Evolutionary conservation across 116 monocot species (phyloP).

Genomic region (Dioscorea cayenensis): DNA sequence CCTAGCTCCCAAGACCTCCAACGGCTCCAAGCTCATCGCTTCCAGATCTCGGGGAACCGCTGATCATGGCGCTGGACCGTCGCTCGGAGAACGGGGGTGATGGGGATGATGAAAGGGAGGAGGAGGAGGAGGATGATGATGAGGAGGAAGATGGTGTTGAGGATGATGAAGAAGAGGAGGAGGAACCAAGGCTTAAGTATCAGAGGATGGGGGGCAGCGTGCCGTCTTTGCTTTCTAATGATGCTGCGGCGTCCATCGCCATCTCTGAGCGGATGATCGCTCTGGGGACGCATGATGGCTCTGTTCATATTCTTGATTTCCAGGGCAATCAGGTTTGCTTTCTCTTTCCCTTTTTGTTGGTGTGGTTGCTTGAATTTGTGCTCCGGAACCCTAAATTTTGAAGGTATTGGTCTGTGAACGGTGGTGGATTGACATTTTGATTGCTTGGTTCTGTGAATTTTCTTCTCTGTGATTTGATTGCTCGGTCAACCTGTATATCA

Average conservation of each 20-base stretch:
- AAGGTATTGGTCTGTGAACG: not conserved
- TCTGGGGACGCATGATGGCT: conserved; percentile 90
- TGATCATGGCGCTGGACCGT: conserved; percentile 24
- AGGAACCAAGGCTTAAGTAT: conserved; percentile 94
- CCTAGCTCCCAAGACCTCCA: not conserved
- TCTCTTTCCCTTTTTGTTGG: not conserved
- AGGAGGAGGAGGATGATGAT: conserved; percentile 55
- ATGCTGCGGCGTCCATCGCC: conserved; percentile 75
- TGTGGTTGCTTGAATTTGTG: not conserved
- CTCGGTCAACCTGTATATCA: no score
- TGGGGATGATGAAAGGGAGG: conserved; percentile 60
- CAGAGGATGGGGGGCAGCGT: conserved; percentile 94
- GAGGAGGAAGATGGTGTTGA: conserved; percentile 44
- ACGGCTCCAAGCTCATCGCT: not conserved
- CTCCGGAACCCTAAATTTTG: not conserved
- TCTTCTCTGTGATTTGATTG: no score
- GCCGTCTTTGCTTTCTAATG: conserved; percentile 70
- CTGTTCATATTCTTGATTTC: conserved; percentile 96
- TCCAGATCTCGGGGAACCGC: conserved; percentile 2
- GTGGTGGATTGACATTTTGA: no score
- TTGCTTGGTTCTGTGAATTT: no score
- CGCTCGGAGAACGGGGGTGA: conserved; percentile 64
- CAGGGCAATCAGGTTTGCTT: conserved; percentile 89
- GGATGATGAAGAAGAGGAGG: conserved; percentile 63
- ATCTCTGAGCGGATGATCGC: conserved; percentile 96